A percentile compares a stretch with the other conserved stretches of the same genome.
These are phyloP conservation scores for Patellaria atrata DNA, from an alignment of 495 filamentous ascomycete genomes.

Conservation along the genomic window DNA sequence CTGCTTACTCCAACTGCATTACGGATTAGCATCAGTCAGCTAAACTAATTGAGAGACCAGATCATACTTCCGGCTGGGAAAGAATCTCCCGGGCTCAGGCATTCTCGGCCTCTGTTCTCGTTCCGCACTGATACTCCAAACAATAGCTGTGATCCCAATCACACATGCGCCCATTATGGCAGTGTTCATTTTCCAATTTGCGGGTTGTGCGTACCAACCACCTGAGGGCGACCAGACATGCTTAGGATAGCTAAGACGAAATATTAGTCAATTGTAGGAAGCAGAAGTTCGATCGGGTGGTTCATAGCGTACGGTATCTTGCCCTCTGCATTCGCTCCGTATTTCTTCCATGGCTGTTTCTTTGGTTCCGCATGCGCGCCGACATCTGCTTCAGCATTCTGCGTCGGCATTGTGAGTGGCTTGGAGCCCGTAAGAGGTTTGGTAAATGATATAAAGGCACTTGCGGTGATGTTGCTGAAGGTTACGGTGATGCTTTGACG, in stretches of 20 bases:
- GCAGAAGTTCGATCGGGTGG: conserved; percentile 16
- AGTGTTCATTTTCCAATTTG: conserved; percentile 92
- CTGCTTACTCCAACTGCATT: conserved; percentile 75
- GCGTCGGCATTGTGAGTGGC: conserved; percentile 1
- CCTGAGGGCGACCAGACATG: conserved; percentile 98
- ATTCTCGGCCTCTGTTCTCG: conserved; percentile 65
- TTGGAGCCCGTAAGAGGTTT: conserved; percentile 1
- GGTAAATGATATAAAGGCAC: background rate
- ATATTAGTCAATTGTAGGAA: conserved; percentile 1
- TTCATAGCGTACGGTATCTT: conserved; percentile 69
- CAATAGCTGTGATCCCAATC: conserved; percentile 55
- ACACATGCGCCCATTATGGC: conserved; percentile 63
- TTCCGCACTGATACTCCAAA: conserved; percentile 72
- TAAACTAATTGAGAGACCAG: no score
- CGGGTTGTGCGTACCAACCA: conserved; percentile 90
- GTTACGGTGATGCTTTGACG: no score
- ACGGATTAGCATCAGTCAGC: no score
- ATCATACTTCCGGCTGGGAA: conserved; percentile 91
- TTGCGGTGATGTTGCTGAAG: background rate
- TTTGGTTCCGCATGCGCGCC: no score
- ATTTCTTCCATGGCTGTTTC: no score
- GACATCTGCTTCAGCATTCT: conserved; percentile 1
- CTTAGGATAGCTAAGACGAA: conserved; percentile 70
- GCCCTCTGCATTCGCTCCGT: conserved; percentile 51
- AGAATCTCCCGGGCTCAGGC: conserved; percentile 80